Conservation (phyloP, 495 filamentous ascomycete species). For the Bryoglossum gracile region DNA sequence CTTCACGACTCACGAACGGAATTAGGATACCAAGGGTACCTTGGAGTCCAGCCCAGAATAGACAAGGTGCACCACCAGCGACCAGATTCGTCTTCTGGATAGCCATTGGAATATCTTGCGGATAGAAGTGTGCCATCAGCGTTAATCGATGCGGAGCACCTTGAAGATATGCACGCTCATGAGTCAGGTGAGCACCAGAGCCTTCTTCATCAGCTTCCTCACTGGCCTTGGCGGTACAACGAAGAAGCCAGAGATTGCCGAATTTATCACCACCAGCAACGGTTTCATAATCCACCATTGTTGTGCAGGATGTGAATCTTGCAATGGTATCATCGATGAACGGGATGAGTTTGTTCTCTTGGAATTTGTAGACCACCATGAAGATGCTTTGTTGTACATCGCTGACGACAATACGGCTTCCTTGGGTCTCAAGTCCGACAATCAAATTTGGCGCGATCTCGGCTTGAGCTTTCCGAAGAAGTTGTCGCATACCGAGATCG, state of each 20-base stretch:
- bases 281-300: slow-evolving; percentile 98
- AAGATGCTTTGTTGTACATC: slow-evolving; percentile 88
- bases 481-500: slow-evolving; percentile 81
- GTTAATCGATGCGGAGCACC: slow-evolving; percentile 79
- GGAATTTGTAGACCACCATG: slow-evolving; percentile 88
- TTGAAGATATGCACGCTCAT: slow-evolving; percentile 82
- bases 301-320: slow-evolving; percentile 77
- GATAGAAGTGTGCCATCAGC: slow-evolving; percentile 79
- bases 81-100: slow-evolving; percentile 86
- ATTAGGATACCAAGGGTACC: slow-evolving; percentile 90
- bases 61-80: slow-evolving; percentile 81
- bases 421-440: slow-evolving; percentile 81
- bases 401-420: slow-evolving; percentile 82
- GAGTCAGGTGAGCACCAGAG: slow-evolving; percentile 78
- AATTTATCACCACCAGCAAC: slow-evolving; percentile 95
- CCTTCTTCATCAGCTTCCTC: slow-evolving; percentile 90
- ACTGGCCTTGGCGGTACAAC: slow-evolving; percentile 77
- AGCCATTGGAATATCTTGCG: slow-evolving; percentile 86
- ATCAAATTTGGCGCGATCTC: slow-evolving; percentile 75
- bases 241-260: slow-evolving; percentile 88
- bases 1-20: slow-evolving; percentile 82
- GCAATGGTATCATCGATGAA: slow-evolving; percentile 86
- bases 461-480: slow-evolving; percentile 85
- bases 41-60: slow-evolving; percentile 91
- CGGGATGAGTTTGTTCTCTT: slow-evolving; percentile 82